Evolutionary conservation across 257 asterid genomes (phyloP).

Genomic region (Gentiana straminea): DNA sequence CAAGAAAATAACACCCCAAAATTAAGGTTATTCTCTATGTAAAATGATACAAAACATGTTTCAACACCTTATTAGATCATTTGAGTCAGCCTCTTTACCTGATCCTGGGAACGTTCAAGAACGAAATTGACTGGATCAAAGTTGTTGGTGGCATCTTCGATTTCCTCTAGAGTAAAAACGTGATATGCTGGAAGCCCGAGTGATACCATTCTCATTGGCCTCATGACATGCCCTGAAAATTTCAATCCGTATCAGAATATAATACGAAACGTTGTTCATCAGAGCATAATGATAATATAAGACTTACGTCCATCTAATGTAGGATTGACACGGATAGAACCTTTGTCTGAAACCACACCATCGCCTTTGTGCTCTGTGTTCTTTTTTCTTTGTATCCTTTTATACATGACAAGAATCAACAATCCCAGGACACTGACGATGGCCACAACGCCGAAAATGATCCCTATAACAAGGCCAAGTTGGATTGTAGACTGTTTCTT

Average conservation of each 20-base stretch:
- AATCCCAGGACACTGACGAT: slow-evolving; percentile 37
- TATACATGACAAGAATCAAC: slow-evolving; percentile 34
- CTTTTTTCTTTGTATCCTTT: slow-evolving; percentile 29
- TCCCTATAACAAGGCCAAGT: slow-evolving; percentile 66
- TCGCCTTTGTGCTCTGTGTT: slow-evolving; percentile 30
- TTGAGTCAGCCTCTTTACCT: slow-evolving; percentile 34
- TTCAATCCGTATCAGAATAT: background rate
- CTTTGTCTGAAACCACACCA: slow-evolving; percentile 50
- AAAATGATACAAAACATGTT: no score
- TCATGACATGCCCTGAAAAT: slow-evolving; percentile 43
- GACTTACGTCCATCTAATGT: slow-evolving; percentile 51
- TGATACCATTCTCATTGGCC: slow-evolving; percentile 74
- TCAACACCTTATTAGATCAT: background rate
- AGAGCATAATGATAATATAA: background rate
- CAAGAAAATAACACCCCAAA: background rate
- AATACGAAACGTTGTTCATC: background rate
- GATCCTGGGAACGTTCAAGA: slow-evolving; percentile 74
- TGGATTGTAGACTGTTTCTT: slow-evolving; percentile 34
- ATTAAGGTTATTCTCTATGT: no score
- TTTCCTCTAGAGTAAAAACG: slow-evolving; percentile 85
- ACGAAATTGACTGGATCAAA: slow-evolving; percentile 77
- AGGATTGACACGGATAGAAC: slow-evolving; percentile 28
- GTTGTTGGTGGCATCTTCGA: slow-evolving; percentile 81
- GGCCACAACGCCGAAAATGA: slow-evolving; percentile 50
- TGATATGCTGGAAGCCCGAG: slow-evolving; percentile 78